Percentiles rank a stretch among this genome's conserved stretches.
Evolutionary conservation across 305 asterid genomes (phyloP).

Genomic region (Lippia alba): DNA sequence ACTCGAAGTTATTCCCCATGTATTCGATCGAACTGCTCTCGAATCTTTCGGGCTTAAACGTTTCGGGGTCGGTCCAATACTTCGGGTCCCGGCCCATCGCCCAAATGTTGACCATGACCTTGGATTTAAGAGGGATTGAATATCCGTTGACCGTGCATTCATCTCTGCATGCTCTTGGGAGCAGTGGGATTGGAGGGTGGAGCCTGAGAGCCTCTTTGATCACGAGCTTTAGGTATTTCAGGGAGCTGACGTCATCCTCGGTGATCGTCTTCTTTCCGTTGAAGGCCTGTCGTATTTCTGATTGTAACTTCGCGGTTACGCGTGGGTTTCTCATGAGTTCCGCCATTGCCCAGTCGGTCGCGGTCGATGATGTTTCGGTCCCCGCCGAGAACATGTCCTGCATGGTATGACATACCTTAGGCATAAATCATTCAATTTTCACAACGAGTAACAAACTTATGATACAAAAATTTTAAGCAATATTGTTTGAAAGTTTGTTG

Average conservation of each 20-base stretch:
- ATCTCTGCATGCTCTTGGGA: slow-evolving; percentile 34
- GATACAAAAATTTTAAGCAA: no score
- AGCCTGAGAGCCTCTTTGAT: slow-evolving; percentile 29
- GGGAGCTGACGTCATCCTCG: background rate
- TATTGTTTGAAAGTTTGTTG: no score
- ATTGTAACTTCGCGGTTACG: slow-evolving; percentile 23
- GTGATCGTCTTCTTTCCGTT: slow-evolving; percentile 21
- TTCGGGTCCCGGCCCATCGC: slow-evolving; percentile 30
- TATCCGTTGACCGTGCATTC: slow-evolving; percentile 27
- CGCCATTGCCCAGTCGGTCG: slow-evolving; percentile 32
- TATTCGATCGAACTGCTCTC: slow-evolving; percentile 27
- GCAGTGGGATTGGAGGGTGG: slow-evolving; percentile 29
- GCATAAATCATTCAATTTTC: no score
- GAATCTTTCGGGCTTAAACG: slow-evolving; percentile 29
- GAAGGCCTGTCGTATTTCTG: slow-evolving; percentile 18
- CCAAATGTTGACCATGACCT: slow-evolving; percentile 28
- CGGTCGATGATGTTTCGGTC: slow-evolving; percentile 24
- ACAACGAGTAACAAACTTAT: no score
- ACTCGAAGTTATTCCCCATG: slow-evolving; percentile 29
- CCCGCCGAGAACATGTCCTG: slow-evolving; percentile 32
- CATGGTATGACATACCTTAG: background rate
- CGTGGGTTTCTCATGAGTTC: slow-evolving; percentile 29
- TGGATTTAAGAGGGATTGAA: slow-evolving; percentile 26
- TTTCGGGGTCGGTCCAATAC: slow-evolving; percentile 26
- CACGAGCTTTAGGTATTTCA: slow-evolving; percentile 30